phyloP scores from a whole-genome alignment of 2,329 filamentous ascomycete species.

The Fusarium proliferatum region DNA sequence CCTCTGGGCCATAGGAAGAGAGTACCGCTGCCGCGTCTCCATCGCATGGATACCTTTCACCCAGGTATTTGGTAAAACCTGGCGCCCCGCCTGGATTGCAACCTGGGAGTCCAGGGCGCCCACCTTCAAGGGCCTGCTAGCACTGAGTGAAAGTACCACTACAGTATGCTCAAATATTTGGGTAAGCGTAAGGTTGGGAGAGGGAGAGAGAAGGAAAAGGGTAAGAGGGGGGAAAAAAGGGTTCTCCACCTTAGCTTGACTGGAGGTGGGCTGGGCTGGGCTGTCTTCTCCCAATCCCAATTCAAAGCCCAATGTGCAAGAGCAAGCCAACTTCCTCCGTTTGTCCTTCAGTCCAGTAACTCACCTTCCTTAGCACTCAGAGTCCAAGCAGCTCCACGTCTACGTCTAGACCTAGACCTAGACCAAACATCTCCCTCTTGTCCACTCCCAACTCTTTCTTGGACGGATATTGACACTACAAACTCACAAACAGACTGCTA shows the following conservation, averaged over 20 bases:
- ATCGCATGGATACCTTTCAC: constrained; percentile 36
- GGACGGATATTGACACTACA: constrained; percentile 19
- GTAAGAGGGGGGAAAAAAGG: constrained; percentile 9
- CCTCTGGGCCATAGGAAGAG: constrained; percentile 21
- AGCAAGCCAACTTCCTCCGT: constrained; percentile 29
- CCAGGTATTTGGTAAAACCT: constrained; percentile 40
- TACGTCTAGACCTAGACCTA: constrained; percentile 32
- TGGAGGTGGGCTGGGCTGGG: constrained; percentile 15
- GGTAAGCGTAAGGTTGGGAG: constrained; percentile 21
- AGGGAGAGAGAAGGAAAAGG: neutral
- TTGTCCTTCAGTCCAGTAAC: neutral
- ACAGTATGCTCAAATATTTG: constrained; percentile 22
- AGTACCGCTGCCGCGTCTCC: constrained; percentile 39
- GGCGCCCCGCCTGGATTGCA: constrained; percentile 35
- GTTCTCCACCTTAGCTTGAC: constrained; percentile 33
- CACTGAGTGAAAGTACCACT: constrained; percentile 25
- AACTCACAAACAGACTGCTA: constrained; percentile 20
- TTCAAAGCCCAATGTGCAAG: constrained; percentile 14
- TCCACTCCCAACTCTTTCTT: constrained; percentile 34
- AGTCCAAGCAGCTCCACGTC: constrained; percentile 30
- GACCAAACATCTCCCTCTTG: constrained; percentile 38
- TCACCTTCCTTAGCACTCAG: neutral
- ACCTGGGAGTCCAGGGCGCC: constrained; percentile 24
- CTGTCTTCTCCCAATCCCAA: constrained; percentile 24
- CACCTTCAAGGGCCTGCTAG: constrained; percentile 33